Conservation (phyloP, 352 stramenopile genomes). For the Globisporangium splendens region DNA sequence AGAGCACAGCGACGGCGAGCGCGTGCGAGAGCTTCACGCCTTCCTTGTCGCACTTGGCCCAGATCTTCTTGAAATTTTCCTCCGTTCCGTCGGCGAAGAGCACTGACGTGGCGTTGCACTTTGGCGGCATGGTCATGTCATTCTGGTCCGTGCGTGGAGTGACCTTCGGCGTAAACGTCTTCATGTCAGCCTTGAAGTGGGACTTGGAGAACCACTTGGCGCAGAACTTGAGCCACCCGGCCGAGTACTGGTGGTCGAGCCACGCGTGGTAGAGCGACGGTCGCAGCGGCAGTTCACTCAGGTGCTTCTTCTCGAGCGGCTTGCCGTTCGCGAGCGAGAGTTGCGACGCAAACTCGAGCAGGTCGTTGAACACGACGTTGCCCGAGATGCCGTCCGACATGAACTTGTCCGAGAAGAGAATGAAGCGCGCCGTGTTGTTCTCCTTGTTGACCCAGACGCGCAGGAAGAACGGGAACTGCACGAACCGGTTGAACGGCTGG, state of each 20-base stretch:
- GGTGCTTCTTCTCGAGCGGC: background rate
- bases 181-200: slow-evolving; percentile 6
- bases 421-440: slow-evolving; percentile 3
- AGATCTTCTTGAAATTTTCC: slow-evolving; percentile 11
- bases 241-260: slow-evolving; percentile 7
- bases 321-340: slow-evolving; percentile 2
- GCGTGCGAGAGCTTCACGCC: slow-evolving; percentile 11
- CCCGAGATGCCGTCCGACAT: slow-evolving; percentile 11
- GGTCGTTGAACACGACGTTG: slow-evolving; percentile 7
- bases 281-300: slow-evolving; percentile 5
- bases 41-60: slow-evolving; percentile 7
- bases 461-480: slow-evolving; percentile 8
- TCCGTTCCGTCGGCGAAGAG: slow-evolving; percentile 11
- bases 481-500: slow-evolving; percentile 7
- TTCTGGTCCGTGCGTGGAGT: slow-evolving; percentile 8
- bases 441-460: slow-evolving; percentile 6
- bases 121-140: slow-evolving; percentile 5
- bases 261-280: slow-evolving; percentile 5
- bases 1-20: slow-evolving; percentile 2
- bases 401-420: slow-evolving; percentile 12
- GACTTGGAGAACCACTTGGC: slow-evolving; percentile 6
- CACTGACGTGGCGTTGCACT: slow-evolving; percentile 11
- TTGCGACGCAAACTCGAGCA: slow-evolving; percentile 6
- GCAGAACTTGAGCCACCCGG: slow-evolving; percentile 7
- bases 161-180: slow-evolving; percentile 10